A percentile compares a stretch with the other conserved stretches of the same genome.
These are phyloP conservation scores for Calophaca sinica DNA, from an alignment of 306 rosid genomes.

Conservation along the genomic window DNA sequence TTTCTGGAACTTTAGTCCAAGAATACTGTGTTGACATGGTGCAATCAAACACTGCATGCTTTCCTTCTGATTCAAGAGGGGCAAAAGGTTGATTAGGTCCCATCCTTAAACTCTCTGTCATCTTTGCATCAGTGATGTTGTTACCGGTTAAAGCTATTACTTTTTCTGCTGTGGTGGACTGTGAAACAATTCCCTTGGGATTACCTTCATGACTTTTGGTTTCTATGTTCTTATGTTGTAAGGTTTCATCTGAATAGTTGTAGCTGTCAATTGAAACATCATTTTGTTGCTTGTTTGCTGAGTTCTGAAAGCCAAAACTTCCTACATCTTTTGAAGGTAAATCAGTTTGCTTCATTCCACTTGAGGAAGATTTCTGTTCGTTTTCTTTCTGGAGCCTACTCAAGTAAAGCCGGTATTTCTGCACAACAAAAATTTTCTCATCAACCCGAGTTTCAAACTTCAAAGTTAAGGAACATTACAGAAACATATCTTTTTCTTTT, in stretches of 20 bases:
- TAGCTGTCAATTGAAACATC: conserved; percentile 65
- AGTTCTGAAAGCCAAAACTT: conserved; percentile 59
- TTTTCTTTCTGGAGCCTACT: conserved; percentile 84
- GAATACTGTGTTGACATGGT: conserved; percentile 54
- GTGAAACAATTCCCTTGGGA: conserved; percentile 57
- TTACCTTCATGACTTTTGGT: conserved; percentile 56
- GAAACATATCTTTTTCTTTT: background rate
- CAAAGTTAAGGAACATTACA: conserved; percentile 28
- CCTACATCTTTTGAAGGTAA: conserved; percentile 64
- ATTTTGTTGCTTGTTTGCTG: conserved; percentile 52
- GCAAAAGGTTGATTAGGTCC: conserved; percentile 54
- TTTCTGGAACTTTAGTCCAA: conserved; percentile 62
- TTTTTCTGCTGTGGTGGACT: conserved; percentile 51
- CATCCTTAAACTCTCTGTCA: conserved; percentile 44
- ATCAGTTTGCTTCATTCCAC: conserved; percentile 73
- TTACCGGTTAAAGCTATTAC: conserved; percentile 49
- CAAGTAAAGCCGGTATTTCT: conserved; percentile 98
- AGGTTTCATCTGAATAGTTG: conserved; percentile 55
- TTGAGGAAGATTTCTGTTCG: conserved; percentile 64
- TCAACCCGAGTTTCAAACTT: conserved; percentile 32
- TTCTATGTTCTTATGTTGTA: conserved; percentile 54
- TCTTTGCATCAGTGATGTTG: conserved; percentile 55
- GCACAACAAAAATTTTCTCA: conserved; percentile 45
- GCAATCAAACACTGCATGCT: conserved; percentile 56
- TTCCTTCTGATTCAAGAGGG: conserved; percentile 65